Evolutionary conservation across 139 green algal species (phyloP).

Genomic region (Trebouxia sp.): DNA sequence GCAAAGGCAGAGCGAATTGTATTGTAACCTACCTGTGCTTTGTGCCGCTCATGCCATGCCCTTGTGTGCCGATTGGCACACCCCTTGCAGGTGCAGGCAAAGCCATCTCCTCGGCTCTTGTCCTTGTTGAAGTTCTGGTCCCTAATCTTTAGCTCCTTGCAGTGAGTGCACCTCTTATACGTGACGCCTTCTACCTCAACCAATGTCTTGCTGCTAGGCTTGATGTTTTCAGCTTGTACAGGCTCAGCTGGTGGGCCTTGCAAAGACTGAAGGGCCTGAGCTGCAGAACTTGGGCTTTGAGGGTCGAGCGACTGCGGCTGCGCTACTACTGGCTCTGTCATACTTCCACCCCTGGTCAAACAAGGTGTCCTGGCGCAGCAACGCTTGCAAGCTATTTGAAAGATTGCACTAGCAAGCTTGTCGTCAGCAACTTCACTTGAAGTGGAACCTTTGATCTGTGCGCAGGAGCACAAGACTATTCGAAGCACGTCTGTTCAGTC

Average conservation of each 20-base stretch:
- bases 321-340: neutral
- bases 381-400: too few relatives aligned
- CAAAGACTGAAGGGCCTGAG: constrained; percentile 10
- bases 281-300: constrained; percentile 10
- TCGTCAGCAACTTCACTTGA: too few relatives aligned
- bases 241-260: neutral
- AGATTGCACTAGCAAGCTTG: too few relatives aligned
- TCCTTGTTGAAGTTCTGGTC: constrained; percentile 34
- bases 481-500: too few relatives aligned
- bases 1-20: too few relatives aligned
- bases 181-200: constrained; percentile 1
- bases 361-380: too few relatives aligned
- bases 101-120: constrained; percentile 18
- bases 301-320: constrained; percentile 2
- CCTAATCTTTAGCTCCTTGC: constrained; percentile 24
- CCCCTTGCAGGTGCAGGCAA: constrained; percentile 19
- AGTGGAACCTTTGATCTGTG: too few relatives aligned
- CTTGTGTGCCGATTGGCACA: constrained; percentile 23
- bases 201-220: constrained; percentile 14
- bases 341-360: too few relatives aligned
- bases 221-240: neutral
- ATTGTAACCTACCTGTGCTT: neutral
- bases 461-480: too few relatives aligned
- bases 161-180: constrained; percentile 23
- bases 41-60: constrained; percentile 19